Evolutionary conservation across 2,329 filamentous ascomycete species (phyloP).

Genomic region (Zalaria obscura): DNA sequence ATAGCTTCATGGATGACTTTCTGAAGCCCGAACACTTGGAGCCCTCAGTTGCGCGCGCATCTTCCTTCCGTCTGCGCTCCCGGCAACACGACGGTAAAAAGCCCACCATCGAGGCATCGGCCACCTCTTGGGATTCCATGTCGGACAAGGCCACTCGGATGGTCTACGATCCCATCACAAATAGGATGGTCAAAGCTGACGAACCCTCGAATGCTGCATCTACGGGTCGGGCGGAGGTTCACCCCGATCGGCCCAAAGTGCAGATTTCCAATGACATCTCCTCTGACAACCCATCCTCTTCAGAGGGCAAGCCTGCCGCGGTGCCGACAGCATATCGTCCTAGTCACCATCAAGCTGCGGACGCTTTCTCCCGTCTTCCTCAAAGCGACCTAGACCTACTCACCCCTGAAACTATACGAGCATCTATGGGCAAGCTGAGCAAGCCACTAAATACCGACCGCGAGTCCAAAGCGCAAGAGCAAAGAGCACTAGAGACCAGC

Average conservation of each 20-base stretch:
- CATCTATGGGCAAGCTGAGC: slow-evolving; percentile 24
- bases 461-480: slow-evolving; percentile 4
- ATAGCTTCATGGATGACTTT: neutral
- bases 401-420: slow-evolving; percentile 26
- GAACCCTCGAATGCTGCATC: neutral
- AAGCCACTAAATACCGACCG: slow-evolving; percentile 5
- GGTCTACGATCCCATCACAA: slow-evolving; percentile 23
- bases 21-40: neutral
- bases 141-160: slow-evolving; percentile 14
- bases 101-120: slow-evolving; percentile 4
- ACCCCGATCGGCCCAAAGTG: too few species aligned
- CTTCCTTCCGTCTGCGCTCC: slow-evolving; percentile 4
- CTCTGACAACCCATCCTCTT: too few species aligned
- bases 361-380: slow-evolving; percentile 18
- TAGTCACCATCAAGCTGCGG: neutral
- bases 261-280: too few species aligned
- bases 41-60: neutral
- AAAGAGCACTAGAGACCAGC: too few species aligned
- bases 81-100: slow-evolving; percentile 4
- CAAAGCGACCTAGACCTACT: slow-evolving; percentile 26
- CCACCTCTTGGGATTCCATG: slow-evolving; percentile 17
- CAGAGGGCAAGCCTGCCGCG: too few species aligned
- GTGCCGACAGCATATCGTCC: too few species aligned
- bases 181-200: slow-evolving; percentile 18
- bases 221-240: slow-evolving; percentile 3